Evolutionary conservation across 345 rosid genomes (phyloP).

Genomic region (Acer yangbiense): DNA sequence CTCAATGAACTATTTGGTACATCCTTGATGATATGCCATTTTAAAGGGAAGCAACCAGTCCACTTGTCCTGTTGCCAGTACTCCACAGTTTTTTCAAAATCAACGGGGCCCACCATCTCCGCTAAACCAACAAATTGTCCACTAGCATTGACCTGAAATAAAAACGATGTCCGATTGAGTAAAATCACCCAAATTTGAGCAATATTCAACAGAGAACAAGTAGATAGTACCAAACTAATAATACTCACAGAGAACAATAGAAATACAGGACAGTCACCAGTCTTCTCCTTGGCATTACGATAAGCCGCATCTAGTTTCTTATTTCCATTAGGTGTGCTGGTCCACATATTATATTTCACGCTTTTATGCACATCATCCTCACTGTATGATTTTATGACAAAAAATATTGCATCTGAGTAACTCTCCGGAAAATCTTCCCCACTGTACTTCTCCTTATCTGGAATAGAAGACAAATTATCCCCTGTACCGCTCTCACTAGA

Average conservation of each 20-base stretch:
- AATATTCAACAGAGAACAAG: not conserved
- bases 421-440: conserved; percentile 55
- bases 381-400: conserved; percentile 75
- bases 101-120: conserved; percentile 75
- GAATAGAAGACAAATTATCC: conserved; percentile 26
- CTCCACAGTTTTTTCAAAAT: conserved; percentile 65
- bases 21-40: conserved; percentile 85
- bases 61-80: conserved; percentile 91
- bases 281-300: conserved; percentile 50
- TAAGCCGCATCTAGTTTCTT: conserved; percentile 76
- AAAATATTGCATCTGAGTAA: conserved; percentile 59
- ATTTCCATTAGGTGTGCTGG: conserved; percentile 77
- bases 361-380: conserved; percentile 91
- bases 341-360: conserved; percentile 74
- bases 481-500: conserved; percentile 32
- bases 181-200: conserved; percentile 3
- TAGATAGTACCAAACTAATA: not conserved
- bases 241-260: conserved; percentile 75
- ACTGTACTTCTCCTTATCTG: conserved; percentile 49
- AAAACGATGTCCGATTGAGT: conserved; percentile 9
- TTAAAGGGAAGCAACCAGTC: conserved; percentile 77
- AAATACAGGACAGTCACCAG: conserved; percentile 59
- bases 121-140: conserved; percentile 86
- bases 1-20: conserved; percentile 67
- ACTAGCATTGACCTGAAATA: conserved; percentile 76